Conservation (phyloP, 257 asterid genomes). For the Paraleonurus japonicus region DNA sequence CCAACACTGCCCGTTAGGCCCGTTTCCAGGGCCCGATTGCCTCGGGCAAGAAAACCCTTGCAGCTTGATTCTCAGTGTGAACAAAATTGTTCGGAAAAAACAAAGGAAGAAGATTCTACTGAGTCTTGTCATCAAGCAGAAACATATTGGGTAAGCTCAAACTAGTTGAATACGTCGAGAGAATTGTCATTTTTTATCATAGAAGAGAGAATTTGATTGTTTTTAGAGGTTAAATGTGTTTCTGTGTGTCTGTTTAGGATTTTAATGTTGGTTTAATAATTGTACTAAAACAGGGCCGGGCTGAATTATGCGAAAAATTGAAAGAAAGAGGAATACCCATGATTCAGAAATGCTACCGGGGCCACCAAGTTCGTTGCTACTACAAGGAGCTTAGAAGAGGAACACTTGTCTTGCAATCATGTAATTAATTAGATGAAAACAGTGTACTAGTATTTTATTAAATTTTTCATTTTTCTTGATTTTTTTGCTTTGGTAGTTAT, state of each 20-base stretch:
- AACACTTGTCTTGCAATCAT: conserved; percentile 54
- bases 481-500: conserved; percentile 40
- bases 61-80: conserved; percentile 23
- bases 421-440: conserved; percentile 51
- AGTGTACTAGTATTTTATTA: no score
- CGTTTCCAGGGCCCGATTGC: conserved; percentile 55
- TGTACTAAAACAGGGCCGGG: conserved; percentile 16
- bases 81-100: conserved; percentile 12
- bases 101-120: neutral
- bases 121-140: neutral
- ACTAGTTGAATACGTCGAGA: neutral
- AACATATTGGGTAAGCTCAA: conserved; percentile 4
- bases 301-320: conserved; percentile 14
- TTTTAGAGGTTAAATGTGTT: neutral
- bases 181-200: neutral
- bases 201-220: neutral
- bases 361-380: conserved; percentile 36
- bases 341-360: conserved; percentile 50
- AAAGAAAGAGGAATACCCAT: conserved; percentile 30
- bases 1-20: conserved; percentile 77
- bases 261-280: neutral
- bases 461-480: no score
- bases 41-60: conserved; percentile 46
- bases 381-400: conserved; percentile 46
- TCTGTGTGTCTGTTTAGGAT: no score